Evolutionary conservation across 306 rosid species (phyloP).

Genomic region (Cyamopsis tetragonoloba): DNA sequence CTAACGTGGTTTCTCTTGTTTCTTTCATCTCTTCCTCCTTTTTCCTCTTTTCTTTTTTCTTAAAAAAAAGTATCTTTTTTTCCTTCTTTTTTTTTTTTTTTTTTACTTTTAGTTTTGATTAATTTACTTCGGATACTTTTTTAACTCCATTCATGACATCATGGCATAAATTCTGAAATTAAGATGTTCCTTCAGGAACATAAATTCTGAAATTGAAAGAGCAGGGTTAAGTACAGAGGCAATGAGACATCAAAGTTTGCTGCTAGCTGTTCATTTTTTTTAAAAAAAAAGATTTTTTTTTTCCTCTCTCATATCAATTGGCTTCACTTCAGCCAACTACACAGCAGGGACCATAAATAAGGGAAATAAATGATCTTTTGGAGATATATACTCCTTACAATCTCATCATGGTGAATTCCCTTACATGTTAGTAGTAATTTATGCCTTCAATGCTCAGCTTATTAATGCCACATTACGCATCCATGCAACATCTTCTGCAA

Average conservation of each 20-base stretch:
- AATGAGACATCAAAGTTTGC: slow-evolving; percentile 44
- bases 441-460: slow-evolving; percentile 18
- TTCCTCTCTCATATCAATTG: slow-evolving; percentile 49
- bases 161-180: slow-evolving; percentile 45
- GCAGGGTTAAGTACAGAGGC: slow-evolving; percentile 43
- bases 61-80: background rate
- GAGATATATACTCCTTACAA: slow-evolving; percentile 7
- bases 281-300: no score
- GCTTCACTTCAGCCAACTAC: slow-evolving; percentile 45
- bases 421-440: slow-evolving; percentile 20
- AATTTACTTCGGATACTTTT: slow-evolving; percentile 36
- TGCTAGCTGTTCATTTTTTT: slow-evolving; percentile 12
- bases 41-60: background rate
- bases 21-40: background rate
- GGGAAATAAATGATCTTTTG: slow-evolving; percentile 31
- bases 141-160: no score
- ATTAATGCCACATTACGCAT: slow-evolving; percentile 13
- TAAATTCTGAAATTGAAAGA: slow-evolving; percentile 40
- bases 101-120: no score
- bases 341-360: slow-evolving; percentile 39
- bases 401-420: slow-evolving; percentile 24
- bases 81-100: no score
- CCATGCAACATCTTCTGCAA: slow-evolving; percentile 16
- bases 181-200: slow-evolving; percentile 33
- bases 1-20: slow-evolving; percentile 11